Evolutionary conservation across 768 basidiomycete species (phyloP).

Genomic region (Imleria badia): DNA sequence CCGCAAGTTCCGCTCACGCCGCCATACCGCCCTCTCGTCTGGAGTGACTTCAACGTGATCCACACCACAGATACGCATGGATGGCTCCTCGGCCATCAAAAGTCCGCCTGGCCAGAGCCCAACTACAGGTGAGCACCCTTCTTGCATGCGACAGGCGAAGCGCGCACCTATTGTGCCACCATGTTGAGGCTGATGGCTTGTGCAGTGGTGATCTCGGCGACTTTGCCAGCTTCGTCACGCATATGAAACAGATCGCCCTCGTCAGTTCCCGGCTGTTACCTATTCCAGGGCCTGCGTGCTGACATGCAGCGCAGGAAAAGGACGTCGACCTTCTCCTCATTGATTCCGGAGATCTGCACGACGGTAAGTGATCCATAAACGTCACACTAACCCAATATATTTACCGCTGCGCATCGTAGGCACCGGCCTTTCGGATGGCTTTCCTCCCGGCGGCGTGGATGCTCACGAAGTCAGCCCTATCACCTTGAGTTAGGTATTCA

Average conservation of each 20-base stretch:
- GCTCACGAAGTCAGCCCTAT: conserved; percentile 59
- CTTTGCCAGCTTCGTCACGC: conserved; percentile 80
- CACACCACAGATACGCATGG: conserved; percentile 85
- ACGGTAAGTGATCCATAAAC: conserved; percentile 39
- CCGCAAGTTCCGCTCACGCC: conserved; percentile 45
- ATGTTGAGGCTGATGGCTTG: neutral
- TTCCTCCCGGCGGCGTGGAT: conserved; percentile 65
- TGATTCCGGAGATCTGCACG: conserved; percentile 79
- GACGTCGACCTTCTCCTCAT: conserved; percentile 83
- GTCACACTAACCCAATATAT: neutral
- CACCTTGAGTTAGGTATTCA: neutral
- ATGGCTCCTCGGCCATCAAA: conserved; percentile 84
- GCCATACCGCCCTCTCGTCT: conserved; percentile 68
- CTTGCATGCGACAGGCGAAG: neutral
- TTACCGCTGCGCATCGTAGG: conserved; percentile 38
- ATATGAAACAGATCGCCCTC: conserved; percentile 74
- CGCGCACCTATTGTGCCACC: neutral
- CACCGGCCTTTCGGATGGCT: conserved; percentile 78
- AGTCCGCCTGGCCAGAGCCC: conserved; percentile 68
- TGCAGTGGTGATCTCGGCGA: conserved; percentile 69
- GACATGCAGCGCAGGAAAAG: conserved; percentile 41
- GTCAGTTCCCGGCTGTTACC: conserved; percentile 31
- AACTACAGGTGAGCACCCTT: conserved; percentile 54
- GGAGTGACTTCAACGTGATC: conserved; percentile 89
- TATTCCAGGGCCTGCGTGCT: neutral